These are phyloP conservation scores for Macrotyloma uniflorum DNA, from an alignment of 306 rosid species.

Conservation along the genomic window DNA sequence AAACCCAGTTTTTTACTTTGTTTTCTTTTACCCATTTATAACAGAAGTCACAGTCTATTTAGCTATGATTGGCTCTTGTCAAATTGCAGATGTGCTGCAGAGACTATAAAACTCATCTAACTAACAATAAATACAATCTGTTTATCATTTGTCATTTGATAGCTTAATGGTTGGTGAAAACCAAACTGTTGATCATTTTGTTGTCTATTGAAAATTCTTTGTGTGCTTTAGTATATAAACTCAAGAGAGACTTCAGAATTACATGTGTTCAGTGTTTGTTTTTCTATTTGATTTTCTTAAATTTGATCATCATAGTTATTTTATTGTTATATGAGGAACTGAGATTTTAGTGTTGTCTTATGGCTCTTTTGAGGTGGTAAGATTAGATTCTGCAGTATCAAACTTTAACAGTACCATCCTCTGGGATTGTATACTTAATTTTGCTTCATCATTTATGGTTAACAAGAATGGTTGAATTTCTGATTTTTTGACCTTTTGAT, in stretches of 20 bases:
- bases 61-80: slow-evolving; percentile 16
- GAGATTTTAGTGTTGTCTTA: slow-evolving; percentile 5
- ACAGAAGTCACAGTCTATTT: not conserved
- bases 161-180: not conserved
- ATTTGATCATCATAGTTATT: not conserved
- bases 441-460: slow-evolving; percentile 25
- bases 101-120: not conserved
- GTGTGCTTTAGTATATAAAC: not conserved
- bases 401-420: not conserved
- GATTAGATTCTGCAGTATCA: slow-evolving; percentile 1
- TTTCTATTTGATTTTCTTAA: slow-evolving; percentile 18
- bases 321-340: not conserved
- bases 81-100: not conserved
- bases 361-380: not conserved
- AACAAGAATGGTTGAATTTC: slow-evolving; percentile 10
- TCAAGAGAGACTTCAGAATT: not conserved
- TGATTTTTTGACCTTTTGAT: slow-evolving; percentile 31
- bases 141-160: not conserved
- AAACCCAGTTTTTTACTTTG: not conserved
- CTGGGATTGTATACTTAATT: not conserved
- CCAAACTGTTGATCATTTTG: not conserved
- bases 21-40: not conserved
- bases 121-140: not conserved
- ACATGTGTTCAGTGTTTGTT: not conserved
- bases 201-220: not conserved